phyloP scores from a whole-genome alignment of 331 rosid species.

The Phaseolus coccineus region DNA sequence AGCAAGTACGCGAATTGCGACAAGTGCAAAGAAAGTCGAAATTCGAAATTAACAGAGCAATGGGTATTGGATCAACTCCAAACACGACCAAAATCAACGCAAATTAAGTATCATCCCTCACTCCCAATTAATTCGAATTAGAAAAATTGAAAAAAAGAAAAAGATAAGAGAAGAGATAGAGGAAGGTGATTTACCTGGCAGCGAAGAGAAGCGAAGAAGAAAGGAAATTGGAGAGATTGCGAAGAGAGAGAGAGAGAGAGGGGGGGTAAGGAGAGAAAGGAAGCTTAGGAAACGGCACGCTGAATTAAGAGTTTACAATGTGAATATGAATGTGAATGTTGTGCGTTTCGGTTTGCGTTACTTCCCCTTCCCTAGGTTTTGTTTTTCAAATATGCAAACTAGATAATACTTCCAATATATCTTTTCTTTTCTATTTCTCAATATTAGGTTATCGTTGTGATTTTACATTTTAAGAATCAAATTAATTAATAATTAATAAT shows the following conservation, averaged over 20 bases:
- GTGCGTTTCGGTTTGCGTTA: slow-evolving; percentile 32
- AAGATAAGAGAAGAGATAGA: background rate
- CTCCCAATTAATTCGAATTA: slow-evolving; percentile 46
- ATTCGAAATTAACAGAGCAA: slow-evolving; percentile 40
- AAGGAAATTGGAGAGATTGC: slow-evolving; percentile 20
- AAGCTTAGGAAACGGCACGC: slow-evolving; percentile 43
- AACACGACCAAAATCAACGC: slow-evolving; percentile 19
- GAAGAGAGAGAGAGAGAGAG: background rate
- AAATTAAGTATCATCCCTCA: slow-evolving; percentile 37
- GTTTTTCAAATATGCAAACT: background rate
- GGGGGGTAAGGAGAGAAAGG: slow-evolving; percentile 15
- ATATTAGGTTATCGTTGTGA: background rate
- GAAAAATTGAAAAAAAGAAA: background rate
- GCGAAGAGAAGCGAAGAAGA: slow-evolving; percentile 20
- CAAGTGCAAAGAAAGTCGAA: slow-evolving; percentile 43
- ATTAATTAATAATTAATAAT: background rate
- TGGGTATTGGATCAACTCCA: slow-evolving; percentile 47
- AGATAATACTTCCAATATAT: background rate
- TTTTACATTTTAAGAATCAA: background rate
- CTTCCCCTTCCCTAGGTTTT: slow-evolving; percentile 1
- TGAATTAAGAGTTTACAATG: slow-evolving; percentile 39
- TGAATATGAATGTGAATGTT: slow-evolving; percentile 2
- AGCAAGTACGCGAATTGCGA: slow-evolving; percentile 22
- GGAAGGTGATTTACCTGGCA: slow-evolving; percentile 51
- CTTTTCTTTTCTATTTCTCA: background rate